These are phyloP conservation scores for Acanthamoeba pearcei DNA, from an alignment of 208 protist species.

Conservation along the genomic window DNA sequence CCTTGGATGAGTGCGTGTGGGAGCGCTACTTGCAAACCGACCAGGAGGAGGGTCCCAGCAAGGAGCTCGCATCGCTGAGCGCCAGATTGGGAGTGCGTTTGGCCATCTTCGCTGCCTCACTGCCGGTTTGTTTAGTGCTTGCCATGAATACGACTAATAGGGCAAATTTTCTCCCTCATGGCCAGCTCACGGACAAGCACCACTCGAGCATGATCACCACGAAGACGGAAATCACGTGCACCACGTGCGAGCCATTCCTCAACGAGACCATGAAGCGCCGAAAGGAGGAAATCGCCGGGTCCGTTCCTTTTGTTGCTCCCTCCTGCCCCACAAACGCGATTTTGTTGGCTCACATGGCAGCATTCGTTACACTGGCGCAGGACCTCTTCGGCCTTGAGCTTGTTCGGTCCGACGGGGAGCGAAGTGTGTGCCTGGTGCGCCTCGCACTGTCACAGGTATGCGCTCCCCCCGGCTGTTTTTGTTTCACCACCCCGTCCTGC, in stretches of 20 bases:
- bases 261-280: not conserved
- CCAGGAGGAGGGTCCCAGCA: not conserved
- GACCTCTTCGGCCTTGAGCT: not conserved
- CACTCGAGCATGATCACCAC: not conserved
- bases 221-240: not conserved
- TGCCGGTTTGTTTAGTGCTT: not conserved
- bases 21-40: not conserved
- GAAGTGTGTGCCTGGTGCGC: slow-evolving; percentile 10
- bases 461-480: not conserved
- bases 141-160: not conserved
- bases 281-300: not conserved
- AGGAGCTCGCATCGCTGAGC: not conserved
- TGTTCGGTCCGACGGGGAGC: not conserved
- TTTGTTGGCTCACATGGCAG: not conserved
- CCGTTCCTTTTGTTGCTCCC: not conserved
- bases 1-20: not conserved
- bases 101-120: not conserved
- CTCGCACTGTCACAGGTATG: slow-evolving; percentile 3
- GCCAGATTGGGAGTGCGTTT: not conserved
- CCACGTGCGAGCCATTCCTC: slow-evolving; percentile 1
- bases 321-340: not conserved
- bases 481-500: not conserved
- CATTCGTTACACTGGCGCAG: too few relatives aligned
- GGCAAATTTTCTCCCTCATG: too few relatives aligned
- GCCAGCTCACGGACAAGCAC: not conserved